Evolutionary conservation across 2,329 filamentous ascomycete species (phyloP).

Genomic region (Calonectria pteridis): DNA sequence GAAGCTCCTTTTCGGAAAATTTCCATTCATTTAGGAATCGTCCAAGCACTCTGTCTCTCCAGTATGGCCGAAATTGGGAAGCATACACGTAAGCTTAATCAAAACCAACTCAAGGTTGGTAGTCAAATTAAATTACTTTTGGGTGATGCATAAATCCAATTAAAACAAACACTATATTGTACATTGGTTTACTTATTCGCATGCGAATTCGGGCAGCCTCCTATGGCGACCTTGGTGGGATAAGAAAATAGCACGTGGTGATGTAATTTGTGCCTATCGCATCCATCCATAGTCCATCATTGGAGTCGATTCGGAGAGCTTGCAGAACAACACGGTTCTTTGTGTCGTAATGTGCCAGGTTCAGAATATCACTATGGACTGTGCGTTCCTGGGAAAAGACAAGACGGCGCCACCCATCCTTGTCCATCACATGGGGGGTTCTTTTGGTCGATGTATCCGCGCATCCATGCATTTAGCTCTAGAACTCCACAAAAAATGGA

Average conservation of each 20-base stretch:
- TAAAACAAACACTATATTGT: no score
- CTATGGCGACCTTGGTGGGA: background rate
- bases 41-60: background rate
- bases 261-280: background rate
- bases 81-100: background rate
- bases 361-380: no score
- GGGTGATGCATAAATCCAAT: background rate
- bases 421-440: background rate
- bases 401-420: background rate
- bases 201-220: background rate
- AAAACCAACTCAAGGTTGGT: background rate
- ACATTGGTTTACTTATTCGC: no score
- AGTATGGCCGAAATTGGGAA: background rate
- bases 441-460: background rate
- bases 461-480: background rate
- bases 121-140: background rate
- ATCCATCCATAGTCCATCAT: background rate
- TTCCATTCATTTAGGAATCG: background rate
- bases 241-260: background rate
- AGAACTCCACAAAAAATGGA: background rate
- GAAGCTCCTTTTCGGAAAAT: background rate
- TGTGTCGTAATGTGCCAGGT: background rate
- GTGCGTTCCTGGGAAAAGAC: background rate
- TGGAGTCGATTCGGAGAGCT: background rate
- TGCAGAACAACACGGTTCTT: background rate